phyloP scores from a whole-genome alignment of 2,329 filamentous ascomycete species.

The Lizonia empirigonia region DNA sequence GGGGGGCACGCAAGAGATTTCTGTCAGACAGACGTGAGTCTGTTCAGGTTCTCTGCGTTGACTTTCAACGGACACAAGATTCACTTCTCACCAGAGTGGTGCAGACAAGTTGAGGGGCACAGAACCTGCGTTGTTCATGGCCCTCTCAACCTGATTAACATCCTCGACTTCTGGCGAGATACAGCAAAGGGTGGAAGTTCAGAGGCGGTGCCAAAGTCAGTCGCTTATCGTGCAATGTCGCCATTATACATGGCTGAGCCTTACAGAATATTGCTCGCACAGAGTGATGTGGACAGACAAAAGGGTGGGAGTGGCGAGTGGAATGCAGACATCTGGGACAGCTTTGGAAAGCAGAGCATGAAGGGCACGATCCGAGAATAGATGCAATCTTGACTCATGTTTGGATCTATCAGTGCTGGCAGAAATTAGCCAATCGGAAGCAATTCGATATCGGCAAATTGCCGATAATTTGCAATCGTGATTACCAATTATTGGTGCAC shows the following conservation, averaged over 20 bases:
- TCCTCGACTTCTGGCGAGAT: slow-evolving; percentile 45
- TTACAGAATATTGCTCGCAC: slow-evolving; percentile 37
- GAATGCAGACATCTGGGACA: slow-evolving; percentile 41
- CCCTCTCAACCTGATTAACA: slow-evolving; percentile 70
- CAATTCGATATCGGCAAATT: too few relatives aligned
- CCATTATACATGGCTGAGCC: slow-evolving; percentile 41
- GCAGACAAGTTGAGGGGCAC: slow-evolving; percentile 74
- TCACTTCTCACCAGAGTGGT: slow-evolving; percentile 78
- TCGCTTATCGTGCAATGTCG: slow-evolving; percentile 41
- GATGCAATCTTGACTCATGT: too few relatives aligned
- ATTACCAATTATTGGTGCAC: too few relatives aligned
- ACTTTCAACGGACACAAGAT: slow-evolving; percentile 94
- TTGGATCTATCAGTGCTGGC: too few relatives aligned
- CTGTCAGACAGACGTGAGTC: slow-evolving; percentile 69
- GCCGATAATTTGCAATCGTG: too few relatives aligned
- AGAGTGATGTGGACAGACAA: not conserved
- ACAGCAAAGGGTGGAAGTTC: slow-evolving; percentile 16
- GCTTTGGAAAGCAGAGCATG: slow-evolving; percentile 41
- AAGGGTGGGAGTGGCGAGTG: slow-evolving; percentile 14
- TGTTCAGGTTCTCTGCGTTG: slow-evolving; percentile 90
- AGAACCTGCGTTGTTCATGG: slow-evolving; percentile 82
- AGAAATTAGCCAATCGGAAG: too few relatives aligned
- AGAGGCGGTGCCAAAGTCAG: slow-evolving; percentile 32
- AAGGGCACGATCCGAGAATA: slow-evolving; percentile 38
- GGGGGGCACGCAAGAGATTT: slow-evolving; percentile 56